Conservation (phyloP, 2,329 filamentous ascomycete species). For the Fusarium solani-melongenae region DNA sequence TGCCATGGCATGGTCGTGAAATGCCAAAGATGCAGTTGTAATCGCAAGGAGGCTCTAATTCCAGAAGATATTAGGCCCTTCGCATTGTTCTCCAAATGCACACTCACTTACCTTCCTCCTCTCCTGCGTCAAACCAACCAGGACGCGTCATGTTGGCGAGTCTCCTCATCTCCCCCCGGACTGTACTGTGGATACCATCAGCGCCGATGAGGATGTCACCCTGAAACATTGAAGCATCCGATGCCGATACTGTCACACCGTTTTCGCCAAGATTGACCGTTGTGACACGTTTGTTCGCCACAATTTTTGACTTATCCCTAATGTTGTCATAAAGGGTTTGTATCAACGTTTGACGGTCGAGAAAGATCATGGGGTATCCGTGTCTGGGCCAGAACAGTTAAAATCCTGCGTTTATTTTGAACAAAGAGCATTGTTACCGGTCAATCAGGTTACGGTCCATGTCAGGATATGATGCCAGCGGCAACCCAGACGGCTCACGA, state of each 20-base stretch:
- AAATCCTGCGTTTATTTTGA: neutral
- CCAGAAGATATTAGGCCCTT: neutral
- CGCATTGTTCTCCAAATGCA: neutral
- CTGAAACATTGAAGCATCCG: neutral
- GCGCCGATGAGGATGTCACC: neutral
- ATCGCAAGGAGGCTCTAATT: slow-evolving; percentile 1
- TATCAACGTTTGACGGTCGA: neutral
- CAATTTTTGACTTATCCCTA: neutral
- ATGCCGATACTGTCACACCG: neutral
- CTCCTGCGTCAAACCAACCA: neutral
- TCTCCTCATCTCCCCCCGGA: neutral
- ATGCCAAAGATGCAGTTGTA: slow-evolving; percentile 22
- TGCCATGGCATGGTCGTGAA: slow-evolving; percentile 5
- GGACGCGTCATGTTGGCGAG: neutral
- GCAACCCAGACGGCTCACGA: neutral
- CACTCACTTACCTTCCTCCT: neutral
- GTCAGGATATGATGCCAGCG: neutral
- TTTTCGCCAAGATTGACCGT: neutral
- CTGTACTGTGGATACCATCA: neutral
- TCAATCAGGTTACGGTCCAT: slow-evolving; percentile 3
- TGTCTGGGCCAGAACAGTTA: slow-evolving; percentile 6
- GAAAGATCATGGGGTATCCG: slow-evolving; percentile 39
- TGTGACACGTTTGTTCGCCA: neutral
- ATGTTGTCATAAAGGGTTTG: neutral
- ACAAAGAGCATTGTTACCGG: neutral